Evolutionary conservation across 2,329 filamentous ascomycete genomes (phyloP), one percentile per base, ranked within the genome.

Genomic region (Penicillium vulpinum): DNA sequence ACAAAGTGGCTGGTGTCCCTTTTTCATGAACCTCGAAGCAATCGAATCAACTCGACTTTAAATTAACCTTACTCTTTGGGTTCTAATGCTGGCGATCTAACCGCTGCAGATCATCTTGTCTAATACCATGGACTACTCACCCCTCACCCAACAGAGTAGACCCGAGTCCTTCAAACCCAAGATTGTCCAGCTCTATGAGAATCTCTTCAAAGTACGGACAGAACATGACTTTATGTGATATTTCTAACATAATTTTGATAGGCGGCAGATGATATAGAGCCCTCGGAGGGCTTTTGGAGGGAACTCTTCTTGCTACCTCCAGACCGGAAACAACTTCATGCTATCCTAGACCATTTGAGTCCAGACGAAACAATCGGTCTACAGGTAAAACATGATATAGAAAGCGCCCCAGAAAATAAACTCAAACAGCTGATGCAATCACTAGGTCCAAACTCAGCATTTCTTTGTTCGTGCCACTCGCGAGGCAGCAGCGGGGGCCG

Each of bases 121-220:
- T 61, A 57, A 67, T 33, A 68, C 45, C 54, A 95, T 95, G 91
- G 91, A 96, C 80, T 84, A 87, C 67, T 97, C 93, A 73, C 94
- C 94, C 62, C 85, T 99, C 72, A 96, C 92, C 56, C 92, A 95
- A 77, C 92, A 97, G 82, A 86, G 86, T 76, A 86, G 91, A 69
- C 94, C 93, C 53, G 89, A 95, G 75, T 85, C 88, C 39, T 97
- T 99, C 73, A 89, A 95, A 77, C 93, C 90, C 53, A 99, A 99
- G 80, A 90, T 99, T 65, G 89, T 96, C 59, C 84, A 89, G 74
- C 85, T 97, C 50, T 99, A 99, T 77, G 86, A 92, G 69, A 83
- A 85, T 63, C 81, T 97, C 21, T 93, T 97, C 80, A 78, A 77
- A 67, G 83, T 85, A 75, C 55, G 70, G 57, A 56, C 54, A 41